Percentiles rank a stretch among this genome's conserved stretches.
phyloP scores from a whole-genome alignment of 2,329 filamentous ascomycete species.

The Aspergillus fructus region DNA sequence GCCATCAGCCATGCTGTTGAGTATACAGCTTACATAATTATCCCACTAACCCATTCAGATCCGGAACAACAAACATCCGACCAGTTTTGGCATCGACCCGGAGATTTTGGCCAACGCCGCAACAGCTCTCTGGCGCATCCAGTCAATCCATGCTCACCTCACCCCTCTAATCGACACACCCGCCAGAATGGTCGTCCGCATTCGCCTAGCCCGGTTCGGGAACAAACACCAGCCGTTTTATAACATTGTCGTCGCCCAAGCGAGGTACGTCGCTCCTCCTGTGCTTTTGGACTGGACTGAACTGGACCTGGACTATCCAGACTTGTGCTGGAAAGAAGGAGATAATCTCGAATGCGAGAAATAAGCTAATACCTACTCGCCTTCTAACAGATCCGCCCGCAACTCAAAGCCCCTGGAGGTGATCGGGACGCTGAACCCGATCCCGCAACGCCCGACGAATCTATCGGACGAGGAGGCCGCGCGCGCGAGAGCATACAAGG shows the following conservation, averaged over 20 bases:
- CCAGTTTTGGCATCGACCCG: conserved; percentile 23
- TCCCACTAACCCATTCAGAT: conserved; percentile 17
- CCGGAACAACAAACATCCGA: conserved; percentile 31
- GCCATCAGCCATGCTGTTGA: too few relatives aligned
- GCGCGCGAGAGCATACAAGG: conserved; percentile 75
- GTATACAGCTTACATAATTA: too few relatives aligned
- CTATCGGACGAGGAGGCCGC: conserved; percentile 47
- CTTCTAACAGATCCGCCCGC: conserved; percentile 67
- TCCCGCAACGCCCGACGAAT: conserved; percentile 54
- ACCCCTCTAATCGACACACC: conserved; percentile 1
- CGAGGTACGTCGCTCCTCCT: conserved; percentile 62
- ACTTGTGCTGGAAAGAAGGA: background rate
- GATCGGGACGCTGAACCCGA: conserved; percentile 66
- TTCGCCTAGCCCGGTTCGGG: conserved; percentile 91
- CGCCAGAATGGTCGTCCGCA: conserved; percentile 80
- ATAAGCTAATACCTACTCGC: conserved; percentile 3
- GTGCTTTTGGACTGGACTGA: too few relatives aligned
- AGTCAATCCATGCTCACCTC: background rate
- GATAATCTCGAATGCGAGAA: background rate
- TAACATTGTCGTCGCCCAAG: conserved; percentile 95
- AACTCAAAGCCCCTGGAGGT: conserved; percentile 91
- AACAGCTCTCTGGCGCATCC: conserved; percentile 8
- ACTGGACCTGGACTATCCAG: too few relatives aligned
- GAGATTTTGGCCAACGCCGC: conserved; percentile 12
- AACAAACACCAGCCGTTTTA: conserved; percentile 87